Conservation (phyloP, 73 alveolate genomes). For the Tetrahymena borealis region DNA sequence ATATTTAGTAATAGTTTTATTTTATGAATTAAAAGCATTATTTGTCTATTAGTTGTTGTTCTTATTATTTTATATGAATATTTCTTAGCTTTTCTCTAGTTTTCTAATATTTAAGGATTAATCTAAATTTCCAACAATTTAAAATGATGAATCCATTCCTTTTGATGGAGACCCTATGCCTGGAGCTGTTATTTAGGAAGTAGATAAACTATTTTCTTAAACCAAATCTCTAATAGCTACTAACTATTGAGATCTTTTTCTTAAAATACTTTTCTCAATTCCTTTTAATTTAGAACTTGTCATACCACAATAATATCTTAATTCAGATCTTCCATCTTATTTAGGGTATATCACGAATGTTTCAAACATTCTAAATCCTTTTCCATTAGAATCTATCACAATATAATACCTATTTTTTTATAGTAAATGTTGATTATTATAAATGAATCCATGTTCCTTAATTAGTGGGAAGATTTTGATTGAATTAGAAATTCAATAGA, state of each 20-base stretch:
- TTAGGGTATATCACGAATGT: not conserved
- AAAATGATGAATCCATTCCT: not conserved
- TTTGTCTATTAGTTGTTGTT: too few species aligned
- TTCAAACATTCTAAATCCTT: not conserved
- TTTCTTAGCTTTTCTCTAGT: not conserved
- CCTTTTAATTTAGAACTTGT: not conserved
- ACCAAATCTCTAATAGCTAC: not conserved
- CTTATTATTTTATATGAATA: too few species aligned
- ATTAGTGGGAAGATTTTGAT: too few species aligned
- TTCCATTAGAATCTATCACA: not conserved
- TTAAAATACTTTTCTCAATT: not conserved
- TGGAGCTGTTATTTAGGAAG: not conserved
- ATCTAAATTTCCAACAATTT: not conserved
- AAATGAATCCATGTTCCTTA: too few species aligned
- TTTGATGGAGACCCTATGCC: not conserved
- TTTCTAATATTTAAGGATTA: not conserved
- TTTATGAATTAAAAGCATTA: too few species aligned
- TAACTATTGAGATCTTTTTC: not conserved
- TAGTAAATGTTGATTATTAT: too few species aligned
- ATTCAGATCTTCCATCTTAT: not conserved
- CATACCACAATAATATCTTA: not conserved
- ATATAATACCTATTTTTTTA: not conserved
- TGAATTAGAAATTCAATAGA: too few species aligned
- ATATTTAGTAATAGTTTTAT: not conserved
- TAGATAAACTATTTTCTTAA: not conserved